Percentiles rank a stretch among this genome's conserved stretches.
phyloP scores from a whole-genome alignment of 202 grass and related monocot genomes.

The Musa balbisiana region DNA sequence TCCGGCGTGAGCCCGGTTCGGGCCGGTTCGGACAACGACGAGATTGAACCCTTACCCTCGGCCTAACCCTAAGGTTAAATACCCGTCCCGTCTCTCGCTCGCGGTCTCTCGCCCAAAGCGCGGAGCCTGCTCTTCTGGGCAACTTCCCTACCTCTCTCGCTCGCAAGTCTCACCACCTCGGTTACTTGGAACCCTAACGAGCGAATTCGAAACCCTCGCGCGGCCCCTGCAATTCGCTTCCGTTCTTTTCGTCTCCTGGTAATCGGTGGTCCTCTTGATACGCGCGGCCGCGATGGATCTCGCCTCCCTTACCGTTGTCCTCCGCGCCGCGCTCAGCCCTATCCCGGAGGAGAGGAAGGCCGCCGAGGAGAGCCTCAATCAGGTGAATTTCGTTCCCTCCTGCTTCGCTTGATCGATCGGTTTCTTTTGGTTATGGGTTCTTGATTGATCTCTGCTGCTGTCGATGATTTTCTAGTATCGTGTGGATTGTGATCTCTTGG shows the following conservation, averaged over 20 bases:
- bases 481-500: not conserved
- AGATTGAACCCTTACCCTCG: not conserved
- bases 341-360: conserved; percentile 78
- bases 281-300: conserved; percentile 58
- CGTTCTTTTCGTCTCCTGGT: too few species aligned
- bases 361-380: conserved; percentile 76
- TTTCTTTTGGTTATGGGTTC: not conserved
- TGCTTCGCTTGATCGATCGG: not conserved
- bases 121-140: conserved; percentile 18
- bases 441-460: not conserved
- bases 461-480: not conserved
- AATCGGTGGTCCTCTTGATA: not conserved
- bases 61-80: conserved; percentile 96
- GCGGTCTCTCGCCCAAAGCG: conserved; percentile 1
- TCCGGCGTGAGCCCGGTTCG: not conserved
- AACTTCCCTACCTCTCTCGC: conserved; percentile 12
- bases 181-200: conserved; percentile 20
- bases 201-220: conserved; percentile 5
- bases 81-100: not conserved
- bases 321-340: conserved; percentile 77
- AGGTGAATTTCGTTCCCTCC: conserved; percentile 31
- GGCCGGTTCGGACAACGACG: not conserved
- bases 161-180: not conserved
- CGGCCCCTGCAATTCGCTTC: conserved; percentile 1
- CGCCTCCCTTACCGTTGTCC: conserved; percentile 59